A percentile compares a stretch with the other conserved stretches of the same genome.
phyloP scores from a whole-genome alignment of 306 rosid genomes.

The Pyrus communis region DNA sequence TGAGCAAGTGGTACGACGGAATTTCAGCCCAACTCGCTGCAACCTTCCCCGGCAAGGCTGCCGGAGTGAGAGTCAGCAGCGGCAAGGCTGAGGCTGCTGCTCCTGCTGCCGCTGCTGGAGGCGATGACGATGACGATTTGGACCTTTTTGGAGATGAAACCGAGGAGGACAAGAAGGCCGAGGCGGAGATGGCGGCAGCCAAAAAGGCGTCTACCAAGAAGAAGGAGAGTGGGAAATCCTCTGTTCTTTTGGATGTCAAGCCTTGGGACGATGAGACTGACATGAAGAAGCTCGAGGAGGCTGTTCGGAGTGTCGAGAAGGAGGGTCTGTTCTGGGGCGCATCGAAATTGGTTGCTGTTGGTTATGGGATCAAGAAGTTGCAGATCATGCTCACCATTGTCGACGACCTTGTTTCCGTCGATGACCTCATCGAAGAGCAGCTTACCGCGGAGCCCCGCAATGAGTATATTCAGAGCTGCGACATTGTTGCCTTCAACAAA shows the following conservation, averaged over 20 bases:
- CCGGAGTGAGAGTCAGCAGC: constrained; percentile 48
- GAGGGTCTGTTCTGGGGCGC: constrained; percentile 90
- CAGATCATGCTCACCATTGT: constrained; percentile 78
- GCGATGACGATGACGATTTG: constrained; percentile 63
- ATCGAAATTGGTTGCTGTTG: constrained; percentile 74
- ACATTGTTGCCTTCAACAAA: constrained; percentile 92
- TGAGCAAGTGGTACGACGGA: constrained; percentile 55
- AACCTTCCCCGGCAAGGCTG: constrained; percentile 72
- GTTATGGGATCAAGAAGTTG: constrained; percentile 86
- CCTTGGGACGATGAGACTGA: constrained; percentile 97
- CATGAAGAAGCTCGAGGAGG: constrained; percentile 91
- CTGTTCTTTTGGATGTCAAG: constrained; percentile 81
- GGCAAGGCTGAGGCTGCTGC: constrained; percentile 34
- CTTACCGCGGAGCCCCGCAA: constrained; percentile 66
- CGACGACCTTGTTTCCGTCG: constrained; percentile 85
- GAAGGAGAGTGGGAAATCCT: constrained; percentile 93
- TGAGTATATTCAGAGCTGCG: constrained; percentile 80
- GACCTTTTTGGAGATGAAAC: constrained; percentile 94
- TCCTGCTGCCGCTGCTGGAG: constrained; percentile 42
- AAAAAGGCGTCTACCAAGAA: constrained; percentile 68
- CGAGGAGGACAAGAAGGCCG: constrained; percentile 85
- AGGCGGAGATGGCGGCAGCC: constrained; percentile 73
- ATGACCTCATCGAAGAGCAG: constrained; percentile 58
- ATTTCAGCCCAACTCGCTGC: constrained; percentile 54
- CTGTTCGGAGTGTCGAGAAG: constrained; percentile 64